Evolutionary conservation across 345 rosid genomes (phyloP), one percentile per base, ranked within the genome.

Genomic region (Dovyalis caffra): DNA sequence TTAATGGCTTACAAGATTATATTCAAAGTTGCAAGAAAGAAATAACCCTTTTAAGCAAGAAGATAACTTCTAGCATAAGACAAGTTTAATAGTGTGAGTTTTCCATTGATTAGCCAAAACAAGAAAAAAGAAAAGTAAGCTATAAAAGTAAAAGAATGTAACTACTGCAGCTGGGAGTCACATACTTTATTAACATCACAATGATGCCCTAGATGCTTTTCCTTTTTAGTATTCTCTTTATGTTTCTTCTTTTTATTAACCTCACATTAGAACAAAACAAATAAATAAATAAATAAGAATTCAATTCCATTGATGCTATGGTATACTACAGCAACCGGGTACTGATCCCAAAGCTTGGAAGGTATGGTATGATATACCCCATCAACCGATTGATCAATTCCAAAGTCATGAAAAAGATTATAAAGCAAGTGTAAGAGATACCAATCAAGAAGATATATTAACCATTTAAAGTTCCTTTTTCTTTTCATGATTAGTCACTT

Each of bases 61-160:
- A 73, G 32, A 32, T 77, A 82, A 78, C 87, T 80, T 84, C 61
- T 12, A 69, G 80, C 29, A 45, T 60, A 86, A 86, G 85, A 74
- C 53, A 73, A 57, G 45, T 70, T 9, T 23, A 56, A 56, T 56
- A 11, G 47, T 43, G 11, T 66, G 62, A 63, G 45, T 68, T 64
- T 62, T 58, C 63, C 47, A 32, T 69, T 84, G 85, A 84, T 82
- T 82, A 82, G 85, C 85, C 86, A 76, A 78, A 78, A 86, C 84
- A 84, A 81, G 82, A 73, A 81, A 78, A 83, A 71, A 20, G 45
- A 26, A 38, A 76, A 21, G 69, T 26, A 25, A 35, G 60, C 34
- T 25, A 70, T 56, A 38, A 70, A 70, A 73, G 78, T 8, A 37
- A 70, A 53, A 75, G 61, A 69, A 6, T 64, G 61, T 49, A 72